Base-by-base conservation (phyloP, 306 rosid genomes). In the Comarum palustre region DNA sequence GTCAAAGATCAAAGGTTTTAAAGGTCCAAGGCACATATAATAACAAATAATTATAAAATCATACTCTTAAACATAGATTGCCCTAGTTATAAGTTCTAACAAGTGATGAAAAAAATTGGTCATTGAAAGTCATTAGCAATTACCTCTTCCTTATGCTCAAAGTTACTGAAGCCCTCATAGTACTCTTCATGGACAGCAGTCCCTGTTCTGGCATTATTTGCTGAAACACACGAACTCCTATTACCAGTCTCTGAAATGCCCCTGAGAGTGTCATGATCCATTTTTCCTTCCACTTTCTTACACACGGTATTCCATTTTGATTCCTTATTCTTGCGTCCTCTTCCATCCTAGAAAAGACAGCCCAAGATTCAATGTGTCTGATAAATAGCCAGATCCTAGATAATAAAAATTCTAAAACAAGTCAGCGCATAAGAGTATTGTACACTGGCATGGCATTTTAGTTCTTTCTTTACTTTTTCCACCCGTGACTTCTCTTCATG, bases 321-420 rank as follows among this genome's bases (percentile, higher is more conserved):
- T 69, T 80, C 83, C 77, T 84, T 77, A 58, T 70, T 78, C 75
- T 78, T 87, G 27, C 54, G 77, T 71, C 73, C 78, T 68, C 75
- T 81, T 80, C 74, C 90, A 72, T 73, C 90, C 98, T 93, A 67
- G 22, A 86, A 29, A 75, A 85, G 68, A 75, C 55, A 86, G 66
- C 63, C 48, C 50, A 61, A 36, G 48, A 68, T 71, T 70, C 31
- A 61, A 8, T 34, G 71, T 70, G 31, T 76, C 75, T 65, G 68
- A 69, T 66, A 51, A 57, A 81, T 55, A 34, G 12, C 32, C 69
- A 27, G 39, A 55, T 66, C 14, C 25, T 74, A 27, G 43, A 57
- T 66, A 14, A 70, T 66, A 81, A 31, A 58, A 55, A 16, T 73
- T 31, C 34, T 50, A 72, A 38, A 57, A 46, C 43, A 46, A 27